These are phyloP conservation scores for Colletotrichum camelliae DNA, from an alignment of 2,329 filamentous ascomycete genomes.

Conservation along the genomic window DNA sequence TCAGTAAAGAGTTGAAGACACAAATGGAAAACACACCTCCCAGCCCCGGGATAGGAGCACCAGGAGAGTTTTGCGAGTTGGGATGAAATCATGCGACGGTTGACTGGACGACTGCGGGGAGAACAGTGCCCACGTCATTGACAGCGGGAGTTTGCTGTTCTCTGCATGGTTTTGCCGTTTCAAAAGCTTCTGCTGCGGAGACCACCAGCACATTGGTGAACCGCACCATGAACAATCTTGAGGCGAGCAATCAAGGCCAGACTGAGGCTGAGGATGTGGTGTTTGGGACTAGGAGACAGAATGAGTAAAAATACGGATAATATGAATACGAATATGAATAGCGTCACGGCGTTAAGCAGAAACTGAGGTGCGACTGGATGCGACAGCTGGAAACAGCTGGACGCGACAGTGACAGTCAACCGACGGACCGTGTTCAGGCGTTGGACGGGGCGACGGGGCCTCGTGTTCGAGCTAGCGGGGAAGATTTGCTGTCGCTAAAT, in stretches of 20 bases:
- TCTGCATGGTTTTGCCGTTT: slow-evolving; percentile 4
- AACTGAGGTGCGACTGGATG: neutral
- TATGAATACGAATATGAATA: neutral
- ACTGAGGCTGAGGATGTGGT: neutral
- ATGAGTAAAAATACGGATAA: neutral
- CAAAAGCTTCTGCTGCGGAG: neutral
- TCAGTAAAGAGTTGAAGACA: neutral
- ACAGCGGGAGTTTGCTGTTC: slow-evolving; percentile 21
- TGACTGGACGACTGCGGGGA: slow-evolving; percentile 6
- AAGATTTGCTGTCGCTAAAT: slow-evolving; percentile 2
- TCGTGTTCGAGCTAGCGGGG: slow-evolving; percentile 13
- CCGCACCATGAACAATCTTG: neutral
- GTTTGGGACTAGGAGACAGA: neutral
- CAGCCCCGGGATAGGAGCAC: neutral
- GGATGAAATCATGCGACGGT: slow-evolving; percentile 16
- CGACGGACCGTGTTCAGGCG: neutral
- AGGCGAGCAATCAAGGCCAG: neutral
- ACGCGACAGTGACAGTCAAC: neutral
- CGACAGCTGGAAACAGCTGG: neutral
- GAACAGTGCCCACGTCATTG: neutral
- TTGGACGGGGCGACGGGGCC: slow-evolving; percentile 3
- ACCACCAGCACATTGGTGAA: neutral
- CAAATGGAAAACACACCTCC: neutral
- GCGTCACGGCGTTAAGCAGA: neutral
- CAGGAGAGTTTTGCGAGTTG: slow-evolving; percentile 6